Conservation (phyloP, 192 early-diverging fungal genomes). For the Backusella psychrophila region DNA sequence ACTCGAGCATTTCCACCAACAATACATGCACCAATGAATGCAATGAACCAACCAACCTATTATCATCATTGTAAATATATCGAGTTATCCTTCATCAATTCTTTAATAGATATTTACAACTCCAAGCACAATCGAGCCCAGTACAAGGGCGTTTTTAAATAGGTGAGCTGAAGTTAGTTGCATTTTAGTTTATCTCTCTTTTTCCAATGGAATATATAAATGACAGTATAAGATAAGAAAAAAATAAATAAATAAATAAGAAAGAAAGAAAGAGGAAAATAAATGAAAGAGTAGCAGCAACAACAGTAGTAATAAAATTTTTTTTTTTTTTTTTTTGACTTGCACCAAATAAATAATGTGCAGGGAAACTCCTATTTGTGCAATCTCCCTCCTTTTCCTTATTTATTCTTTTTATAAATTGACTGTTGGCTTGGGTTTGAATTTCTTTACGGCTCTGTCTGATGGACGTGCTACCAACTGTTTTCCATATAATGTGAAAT, state of each 20-base stretch:
- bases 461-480: slow-evolving; percentile 6
- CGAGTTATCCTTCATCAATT: neutral
- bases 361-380: slow-evolving; percentile 1
- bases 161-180: slow-evolving; percentile 4
- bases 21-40: slow-evolving; percentile 34
- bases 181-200: neutral
- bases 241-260: neutral
- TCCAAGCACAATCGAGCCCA: neutral
- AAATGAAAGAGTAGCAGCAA: neutral
- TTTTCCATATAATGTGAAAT: slow-evolving; percentile 6
- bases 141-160: slow-evolving; percentile 1
- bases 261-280: neutral
- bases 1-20: slow-evolving; percentile 7
- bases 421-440: slow-evolving; percentile 11
- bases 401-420: slow-evolving; percentile 5
- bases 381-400: neutral
- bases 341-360: slow-evolving; percentile 6
- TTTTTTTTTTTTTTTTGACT: neutral
- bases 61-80: neutral
- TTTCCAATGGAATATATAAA: neutral
- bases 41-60: slow-evolving; percentile 48
- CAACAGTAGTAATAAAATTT: neutral
- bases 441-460: slow-evolving; percentile 12
- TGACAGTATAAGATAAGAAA: neutral
- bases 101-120: neutral